Conservation (phyloP, 768 basidiomycete genomes). For the Hortiboletus flavorubellus region DNA sequence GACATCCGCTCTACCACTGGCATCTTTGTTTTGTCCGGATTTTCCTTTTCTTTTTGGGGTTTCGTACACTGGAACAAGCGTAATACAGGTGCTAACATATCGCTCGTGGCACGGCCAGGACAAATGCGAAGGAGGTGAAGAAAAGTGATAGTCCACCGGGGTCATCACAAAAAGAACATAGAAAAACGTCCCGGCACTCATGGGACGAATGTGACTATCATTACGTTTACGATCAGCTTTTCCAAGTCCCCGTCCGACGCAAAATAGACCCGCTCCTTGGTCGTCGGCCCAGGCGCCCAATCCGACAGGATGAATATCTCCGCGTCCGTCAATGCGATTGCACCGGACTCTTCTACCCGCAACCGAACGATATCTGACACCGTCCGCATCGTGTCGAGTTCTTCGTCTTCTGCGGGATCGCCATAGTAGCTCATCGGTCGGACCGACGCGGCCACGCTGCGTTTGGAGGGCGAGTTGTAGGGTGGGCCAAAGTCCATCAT, state of each 20-base stretch:
- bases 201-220: conserved; percentile 68
- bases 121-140: not conserved
- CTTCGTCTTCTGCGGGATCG: conserved; percentile 38
- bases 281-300: conserved; percentile 42
- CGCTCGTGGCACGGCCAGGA: conserved; percentile 1
- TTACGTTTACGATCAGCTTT: conserved; percentile 72
- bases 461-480: conserved; percentile 22
- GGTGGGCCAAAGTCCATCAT: conserved; percentile 26
- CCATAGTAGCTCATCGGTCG: conserved; percentile 43
- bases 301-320: conserved; percentile 62
- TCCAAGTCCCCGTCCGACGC: conserved; percentile 63
- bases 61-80: not conserved
- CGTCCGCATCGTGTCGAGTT: conserved; percentile 24
- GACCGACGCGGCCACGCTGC: conserved; percentile 34
- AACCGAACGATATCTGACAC: conserved; percentile 41
- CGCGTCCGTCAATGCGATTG: conserved; percentile 57
- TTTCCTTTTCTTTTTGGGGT: conserved; percentile 10
- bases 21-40: not conserved
- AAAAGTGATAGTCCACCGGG: conserved; percentile 1
- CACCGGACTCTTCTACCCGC: conserved; percentile 67
- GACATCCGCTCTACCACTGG: not conserved
- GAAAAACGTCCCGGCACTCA: conserved; percentile 28
- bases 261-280: conserved; percentile 69
- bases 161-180: not conserved
- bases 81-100: conserved; percentile 14